Base-by-base conservation (phyloP, 192 early-diverging fungal species). In the Powellomyces hirtus region DNA sequence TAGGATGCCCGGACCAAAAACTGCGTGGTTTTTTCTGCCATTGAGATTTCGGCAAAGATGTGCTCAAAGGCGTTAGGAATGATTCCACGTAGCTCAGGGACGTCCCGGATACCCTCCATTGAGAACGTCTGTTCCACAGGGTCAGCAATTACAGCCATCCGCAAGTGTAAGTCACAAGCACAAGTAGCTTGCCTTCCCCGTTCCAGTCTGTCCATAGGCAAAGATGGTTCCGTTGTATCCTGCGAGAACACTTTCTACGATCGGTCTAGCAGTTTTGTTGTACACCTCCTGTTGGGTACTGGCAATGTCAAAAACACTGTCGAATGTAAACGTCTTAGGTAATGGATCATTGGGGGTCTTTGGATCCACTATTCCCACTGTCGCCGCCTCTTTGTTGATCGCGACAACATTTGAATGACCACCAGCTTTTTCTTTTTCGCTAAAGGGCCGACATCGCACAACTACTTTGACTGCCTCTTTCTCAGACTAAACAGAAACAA, bases 211-310 rank as follows among this genome's bases (percentile, higher is more conserved):
- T 79, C 84, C 86, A 64, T 88, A 88, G 26, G 68, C 82, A 72
- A 88, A 88, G 7, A 88, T 77, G 18, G 86, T 88, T 33, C 86
- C 86, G 66, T 88, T 88, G 74, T 86, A 88, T 1, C 86, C 86
- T 22, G 75, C 70, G 20, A 88, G 64, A 1, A 78, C 86, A 20
- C 83, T 75, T 49, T 88, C 86, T 4, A 88, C 81, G 55, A 88
- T 88, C 13, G 61, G 60, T 26, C 82, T 20, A 7, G 86, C 86
- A 0, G 84, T 87, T n/a, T 62, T 60, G 38, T 85, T 82, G 68
- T 88, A 88, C 11, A 88, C 86, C 44, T 85, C 77, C 24, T 75
- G 83, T 74, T 87, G 85, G 22, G 68, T 76, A 42, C 74, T 78
- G 14, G 53, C 70, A 62, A 85, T 79, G 70, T 83, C 86, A 77